Conservation (phyloP, 768 basidiomycete species). For the Amanita rimosa region DNA sequence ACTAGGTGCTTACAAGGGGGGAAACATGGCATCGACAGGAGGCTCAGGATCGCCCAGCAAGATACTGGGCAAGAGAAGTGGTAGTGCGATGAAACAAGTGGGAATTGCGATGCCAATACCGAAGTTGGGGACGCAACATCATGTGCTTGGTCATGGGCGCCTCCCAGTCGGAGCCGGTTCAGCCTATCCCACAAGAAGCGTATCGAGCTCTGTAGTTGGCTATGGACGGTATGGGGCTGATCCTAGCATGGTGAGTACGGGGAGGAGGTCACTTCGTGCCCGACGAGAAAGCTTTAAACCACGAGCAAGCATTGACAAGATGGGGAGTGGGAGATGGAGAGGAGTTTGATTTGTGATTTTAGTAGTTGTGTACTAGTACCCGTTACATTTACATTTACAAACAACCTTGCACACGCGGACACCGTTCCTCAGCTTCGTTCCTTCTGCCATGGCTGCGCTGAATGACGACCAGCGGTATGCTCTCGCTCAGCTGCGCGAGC, state of each 20-base stretch:
- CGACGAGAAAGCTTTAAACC: constrained; percentile 73
- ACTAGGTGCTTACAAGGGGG: constrained; percentile 29
- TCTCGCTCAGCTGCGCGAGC: constrained; percentile 37
- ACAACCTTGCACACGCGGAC: constrained; percentile 4
- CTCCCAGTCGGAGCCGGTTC: constrained; percentile 20
- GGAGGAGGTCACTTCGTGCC: constrained; percentile 16
- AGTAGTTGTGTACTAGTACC: background rate
- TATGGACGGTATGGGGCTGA: constrained; percentile 18
- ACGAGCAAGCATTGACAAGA: constrained; percentile 55
- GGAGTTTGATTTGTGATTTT: constrained; percentile 13
- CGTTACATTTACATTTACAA: too few species aligned
- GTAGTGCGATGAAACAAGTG: constrained; percentile 11
- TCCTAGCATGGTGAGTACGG: constrained; percentile 25
- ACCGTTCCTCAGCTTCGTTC: background rate
- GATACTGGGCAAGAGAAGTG: constrained; percentile 28
- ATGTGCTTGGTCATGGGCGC: constrained; percentile 45
- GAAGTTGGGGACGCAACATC: constrained; percentile 38
- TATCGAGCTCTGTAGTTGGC: constrained; percentile 7
- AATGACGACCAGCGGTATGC: constrained; percentile 19
- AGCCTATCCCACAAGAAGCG: constrained; percentile 10
- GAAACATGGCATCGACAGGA: constrained; percentile 17
- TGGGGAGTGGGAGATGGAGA: constrained; percentile 21
- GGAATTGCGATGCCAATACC: constrained; percentile 35
- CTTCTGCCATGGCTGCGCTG: constrained; percentile 11
- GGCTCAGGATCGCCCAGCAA: constrained; percentile 38